A percentile compares a stretch with the other conserved stretches of the same genome.
Conservation (phyloP, 2,329 filamentous ascomycete species). For the Trichophyton simii region DNA sequence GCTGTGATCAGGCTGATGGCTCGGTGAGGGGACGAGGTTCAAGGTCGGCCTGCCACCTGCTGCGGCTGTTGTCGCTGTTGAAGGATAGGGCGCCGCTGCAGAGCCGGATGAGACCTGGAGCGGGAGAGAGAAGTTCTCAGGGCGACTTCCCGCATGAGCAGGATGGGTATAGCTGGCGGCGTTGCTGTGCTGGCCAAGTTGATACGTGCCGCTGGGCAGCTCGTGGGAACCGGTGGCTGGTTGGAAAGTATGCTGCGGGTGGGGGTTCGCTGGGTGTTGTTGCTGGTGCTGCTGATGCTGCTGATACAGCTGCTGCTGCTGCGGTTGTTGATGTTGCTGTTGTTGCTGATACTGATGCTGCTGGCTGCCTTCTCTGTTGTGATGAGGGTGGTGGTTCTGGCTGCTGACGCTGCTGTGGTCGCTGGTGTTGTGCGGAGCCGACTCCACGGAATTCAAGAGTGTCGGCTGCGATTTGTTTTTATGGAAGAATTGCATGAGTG, state of each 20-base stretch:
- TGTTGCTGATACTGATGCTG: conserved; percentile 8
- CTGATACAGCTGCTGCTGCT: background rate
- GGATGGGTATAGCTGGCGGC: conserved; percentile 10
- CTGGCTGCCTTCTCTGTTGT: background rate
- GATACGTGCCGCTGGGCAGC: background rate
- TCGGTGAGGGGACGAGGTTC: conserved; percentile 9
- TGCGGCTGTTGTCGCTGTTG: too few relatives aligned
- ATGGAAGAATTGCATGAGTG: conserved; percentile 15
- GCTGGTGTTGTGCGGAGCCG: conserved; percentile 3
- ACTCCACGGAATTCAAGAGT: conserved; percentile 10
- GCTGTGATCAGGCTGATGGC: background rate
- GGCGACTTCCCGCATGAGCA: conserved; percentile 6
- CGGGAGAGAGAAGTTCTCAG: background rate
- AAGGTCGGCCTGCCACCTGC: conserved; percentile 6
- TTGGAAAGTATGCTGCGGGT: background rate
- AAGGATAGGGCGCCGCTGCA: background rate
- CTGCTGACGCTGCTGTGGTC: background rate
- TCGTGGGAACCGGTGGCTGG: background rate
- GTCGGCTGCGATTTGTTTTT: conserved; percentile 17
- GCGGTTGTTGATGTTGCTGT: background rate
- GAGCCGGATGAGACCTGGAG: background rate
- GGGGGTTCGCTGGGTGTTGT: background rate
- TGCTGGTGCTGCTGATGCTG: background rate
- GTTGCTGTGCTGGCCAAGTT: conserved; percentile 3
- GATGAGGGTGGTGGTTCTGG: background rate